Conservation (phyloP, 805 yeast genomes). For the Ogataea wickerhamii region DNA sequence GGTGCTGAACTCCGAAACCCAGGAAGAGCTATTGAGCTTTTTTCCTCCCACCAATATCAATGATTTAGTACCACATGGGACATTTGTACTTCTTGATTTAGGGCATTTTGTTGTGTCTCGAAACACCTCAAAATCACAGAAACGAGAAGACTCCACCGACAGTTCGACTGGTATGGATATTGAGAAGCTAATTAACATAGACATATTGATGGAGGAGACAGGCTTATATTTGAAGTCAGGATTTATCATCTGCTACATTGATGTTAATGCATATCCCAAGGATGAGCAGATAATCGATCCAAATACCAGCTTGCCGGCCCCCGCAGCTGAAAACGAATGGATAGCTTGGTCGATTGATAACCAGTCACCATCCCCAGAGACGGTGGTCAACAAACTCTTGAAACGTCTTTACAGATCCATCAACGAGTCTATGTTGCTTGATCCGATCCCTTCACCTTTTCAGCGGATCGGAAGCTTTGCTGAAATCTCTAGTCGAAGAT, state of each 20-base stretch:
- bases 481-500: conserved; percentile 15
- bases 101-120: conserved; percentile 41
- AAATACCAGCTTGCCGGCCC: conserved; percentile 1
- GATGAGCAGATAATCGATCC: conserved; percentile 7
- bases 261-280: conserved; percentile 30
- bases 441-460: conserved; percentile 20
- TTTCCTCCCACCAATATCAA: conserved; percentile 57
- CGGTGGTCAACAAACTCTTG: conserved; percentile 43
- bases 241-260: conserved; percentile 37
- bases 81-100: conserved; percentile 46
- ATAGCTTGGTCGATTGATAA: conserved; percentile 34
- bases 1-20: conserved; percentile 33
- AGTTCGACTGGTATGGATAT: neutral
- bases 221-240: conserved; percentile 54
- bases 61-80: conserved; percentile 52
- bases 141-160: conserved; percentile 1
- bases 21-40: conserved; percentile 36
- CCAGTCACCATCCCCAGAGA: conserved; percentile 29
- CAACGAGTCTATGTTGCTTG: conserved; percentile 24
- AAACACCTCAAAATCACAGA: neutral
- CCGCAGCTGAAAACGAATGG: conserved; percentile 19
- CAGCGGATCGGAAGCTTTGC: conserved; percentile 31
- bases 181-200: conserved; percentile 35
- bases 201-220: conserved; percentile 51
- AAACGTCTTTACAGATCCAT: conserved; percentile 47